Evolutionary conservation across 2,329 filamentous ascomycete genomes (phyloP).

Genomic region (Cladosporium sphaerospermum): DNA sequence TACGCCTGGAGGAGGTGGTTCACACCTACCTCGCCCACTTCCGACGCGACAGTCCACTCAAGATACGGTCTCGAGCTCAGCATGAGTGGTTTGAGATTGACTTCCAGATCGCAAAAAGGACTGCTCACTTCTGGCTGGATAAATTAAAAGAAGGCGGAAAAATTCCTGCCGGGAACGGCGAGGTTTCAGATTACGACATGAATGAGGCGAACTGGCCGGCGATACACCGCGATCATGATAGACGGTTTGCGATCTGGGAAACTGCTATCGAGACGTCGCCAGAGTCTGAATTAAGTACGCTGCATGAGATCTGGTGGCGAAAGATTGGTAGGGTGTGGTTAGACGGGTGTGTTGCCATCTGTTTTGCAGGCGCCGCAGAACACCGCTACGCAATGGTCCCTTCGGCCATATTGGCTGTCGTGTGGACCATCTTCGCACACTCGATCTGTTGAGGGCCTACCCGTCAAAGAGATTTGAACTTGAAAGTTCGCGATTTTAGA

Average conservation of each 20-base stretch:
- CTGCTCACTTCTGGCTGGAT: background rate
- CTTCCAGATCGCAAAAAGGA: background rate
- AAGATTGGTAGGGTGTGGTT: background rate
- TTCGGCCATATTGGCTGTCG: background rate
- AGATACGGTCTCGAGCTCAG: background rate
- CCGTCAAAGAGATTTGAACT: no score
- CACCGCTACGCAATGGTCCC: background rate
- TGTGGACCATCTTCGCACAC: background rate
- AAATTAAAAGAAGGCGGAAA: background rate
- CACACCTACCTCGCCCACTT: background rate
- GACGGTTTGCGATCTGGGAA: background rate
- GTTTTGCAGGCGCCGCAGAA: background rate
- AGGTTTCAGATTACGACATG: background rate
- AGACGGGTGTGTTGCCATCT: background rate
- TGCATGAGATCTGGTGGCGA: background rate
- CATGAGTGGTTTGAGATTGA: constrained; percentile 3
- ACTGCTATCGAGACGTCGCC: background rate
- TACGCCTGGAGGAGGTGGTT: background rate
- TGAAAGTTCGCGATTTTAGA: no score
- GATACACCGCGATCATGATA: background rate
- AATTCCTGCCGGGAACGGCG: no score
- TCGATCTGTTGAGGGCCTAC: background rate
- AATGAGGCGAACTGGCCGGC: background rate
- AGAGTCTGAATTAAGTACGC: background rate
- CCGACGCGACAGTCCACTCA: background rate